Conservation (phyloP, 2,329 filamentous ascomycete genomes). For the Rasamsonia emersonii region DNA sequence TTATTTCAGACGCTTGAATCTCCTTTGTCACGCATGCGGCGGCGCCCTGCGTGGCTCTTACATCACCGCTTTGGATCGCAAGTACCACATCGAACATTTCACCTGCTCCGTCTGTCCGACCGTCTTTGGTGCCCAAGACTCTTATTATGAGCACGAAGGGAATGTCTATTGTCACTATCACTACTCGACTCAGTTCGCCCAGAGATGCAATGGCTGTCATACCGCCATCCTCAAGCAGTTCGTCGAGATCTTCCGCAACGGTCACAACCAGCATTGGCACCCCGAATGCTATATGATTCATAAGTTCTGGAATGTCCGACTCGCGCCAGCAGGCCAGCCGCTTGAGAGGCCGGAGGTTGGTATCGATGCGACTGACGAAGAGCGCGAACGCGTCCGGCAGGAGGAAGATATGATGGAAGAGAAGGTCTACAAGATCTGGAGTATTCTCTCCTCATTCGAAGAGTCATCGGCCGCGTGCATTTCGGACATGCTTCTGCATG, state of each 20-base stretch:
- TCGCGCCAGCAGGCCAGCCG: slow-evolving; percentile 54
- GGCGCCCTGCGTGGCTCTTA: slow-evolving; percentile 92
- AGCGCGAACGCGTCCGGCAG: slow-evolving; percentile 66
- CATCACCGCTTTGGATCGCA: slow-evolving; percentile 93
- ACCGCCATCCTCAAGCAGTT: slow-evolving; percentile 98
- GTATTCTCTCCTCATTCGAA: slow-evolving; percentile 91
- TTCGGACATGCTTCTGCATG: slow-evolving; percentile 96
- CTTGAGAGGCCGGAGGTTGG: slow-evolving; percentile 38
- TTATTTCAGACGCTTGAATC: slow-evolving; percentile 85
- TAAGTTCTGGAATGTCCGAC: slow-evolving; percentile 97
- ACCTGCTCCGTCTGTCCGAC: slow-evolving; percentile 95
- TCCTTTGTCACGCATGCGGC: slow-evolving; percentile 86
- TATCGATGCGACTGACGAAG: slow-evolving; percentile 54
- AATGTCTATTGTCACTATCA: slow-evolving; percentile 98
- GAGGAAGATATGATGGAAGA: slow-evolving; percentile 94
- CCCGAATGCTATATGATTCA: slow-evolving; percentile 99
- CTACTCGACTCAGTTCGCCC: slow-evolving; percentile 95
- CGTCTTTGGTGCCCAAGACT: slow-evolving; percentile 96
- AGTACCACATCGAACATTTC: slow-evolving; percentile 99
- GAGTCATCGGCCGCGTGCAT: slow-evolving; percentile 97
- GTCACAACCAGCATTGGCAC: slow-evolving; percentile 98
- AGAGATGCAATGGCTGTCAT: slow-evolving; percentile 92
- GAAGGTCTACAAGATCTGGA: slow-evolving; percentile 98
- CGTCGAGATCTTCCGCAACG: slow-evolving; percentile 96
- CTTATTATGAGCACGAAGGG: slow-evolving; percentile 96